phyloP scores from a whole-genome alignment of 495 filamentous ascomycete genomes.

The Hypoxylon crocopeplum region DNA sequence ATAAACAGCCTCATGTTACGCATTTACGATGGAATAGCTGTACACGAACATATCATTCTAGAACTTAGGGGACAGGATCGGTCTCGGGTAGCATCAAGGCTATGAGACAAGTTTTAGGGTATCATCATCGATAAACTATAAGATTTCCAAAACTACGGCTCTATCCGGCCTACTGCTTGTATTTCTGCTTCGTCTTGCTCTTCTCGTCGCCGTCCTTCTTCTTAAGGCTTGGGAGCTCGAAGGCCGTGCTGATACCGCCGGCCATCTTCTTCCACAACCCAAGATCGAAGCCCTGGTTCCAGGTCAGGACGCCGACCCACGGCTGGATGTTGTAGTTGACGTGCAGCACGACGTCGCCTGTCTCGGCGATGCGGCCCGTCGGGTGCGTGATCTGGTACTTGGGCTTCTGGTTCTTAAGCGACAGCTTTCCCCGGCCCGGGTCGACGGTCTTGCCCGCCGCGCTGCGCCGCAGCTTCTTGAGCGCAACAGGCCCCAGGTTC shows the following conservation, averaged over 20 bases:
- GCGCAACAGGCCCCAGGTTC: conserved; percentile 57
- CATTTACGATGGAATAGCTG: too few relatives aligned
- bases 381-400: conserved; percentile 97
- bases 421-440: conserved; percentile 66
- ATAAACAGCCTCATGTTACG: too few relatives aligned
- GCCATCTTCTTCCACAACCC: conserved; percentile 68
- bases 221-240: conserved; percentile 79
- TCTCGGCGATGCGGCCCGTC: conserved; percentile 71
- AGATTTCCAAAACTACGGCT: too few relatives aligned
- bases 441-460: conserved; percentile 59
- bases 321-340: conserved; percentile 97
- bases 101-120: too few relatives aligned
- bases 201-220: conserved; percentile 46
- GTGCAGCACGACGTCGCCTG: conserved; percentile 73
- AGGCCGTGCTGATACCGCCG: conserved; percentile 68
- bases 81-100: too few relatives aligned
- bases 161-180: not conserved
- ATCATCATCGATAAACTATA: too few relatives aligned
- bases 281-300: conserved; percentile 67
- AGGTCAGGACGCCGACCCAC: conserved; percentile 88
- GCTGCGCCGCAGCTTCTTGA: conserved; percentile 60
- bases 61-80: too few relatives aligned
- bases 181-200: not conserved
- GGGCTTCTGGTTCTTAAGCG: conserved; percentile 77
- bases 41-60: too few relatives aligned